Conservation (phyloP, 2,329 filamentous ascomycete species). For the Diaporthe ampelina region DNA sequence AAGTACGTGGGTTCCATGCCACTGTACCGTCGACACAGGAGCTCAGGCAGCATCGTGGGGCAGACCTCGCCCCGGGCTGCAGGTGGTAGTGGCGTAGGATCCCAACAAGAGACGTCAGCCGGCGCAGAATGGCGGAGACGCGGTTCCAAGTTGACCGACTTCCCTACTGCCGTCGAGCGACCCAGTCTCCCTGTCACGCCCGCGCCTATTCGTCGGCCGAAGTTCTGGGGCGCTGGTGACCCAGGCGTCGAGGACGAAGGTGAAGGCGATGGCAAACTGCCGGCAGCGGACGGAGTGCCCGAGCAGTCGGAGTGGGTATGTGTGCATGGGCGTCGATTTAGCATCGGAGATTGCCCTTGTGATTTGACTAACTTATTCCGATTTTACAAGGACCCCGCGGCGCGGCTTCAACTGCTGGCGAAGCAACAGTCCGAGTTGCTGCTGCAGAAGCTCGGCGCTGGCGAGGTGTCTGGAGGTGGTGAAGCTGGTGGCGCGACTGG, state of each 20-base stretch:
- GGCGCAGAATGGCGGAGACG: constrained; percentile 47
- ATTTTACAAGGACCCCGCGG: constrained; percentile 75
- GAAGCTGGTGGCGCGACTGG: constrained; percentile 13
- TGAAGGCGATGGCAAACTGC: constrained; percentile 71
- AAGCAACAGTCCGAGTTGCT: constrained; percentile 75
- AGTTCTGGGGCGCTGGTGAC: constrained; percentile 72
- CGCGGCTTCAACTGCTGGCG: constrained; percentile 78
- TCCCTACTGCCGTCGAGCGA: constrained; percentile 84
- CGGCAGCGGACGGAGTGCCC: constrained; percentile 85
- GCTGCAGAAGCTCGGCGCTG: constrained; percentile 63
- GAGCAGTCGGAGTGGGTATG: constrained; percentile 95
- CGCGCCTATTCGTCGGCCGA: constrained; percentile 79
- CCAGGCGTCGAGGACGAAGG: constrained; percentile 61
- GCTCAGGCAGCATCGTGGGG: constrained; percentile 49
- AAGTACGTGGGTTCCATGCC: constrained; percentile 86
- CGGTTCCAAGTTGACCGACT: constrained; percentile 84
- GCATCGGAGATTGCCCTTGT: constrained; percentile 67
- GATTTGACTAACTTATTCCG: constrained; percentile 67
- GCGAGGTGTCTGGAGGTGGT: constrained; percentile 42
- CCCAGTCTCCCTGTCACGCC: constrained; percentile 93
- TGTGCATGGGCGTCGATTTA: constrained; percentile 69
- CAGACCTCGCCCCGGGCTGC: constrained; percentile 46
- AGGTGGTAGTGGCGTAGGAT: constrained; percentile 36
- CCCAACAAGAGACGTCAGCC: constrained; percentile 37
- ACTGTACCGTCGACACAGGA: constrained; percentile 63